Base-by-base conservation (phyloP, 2,329 filamentous ascomycete genomes). In the Aspergillus viridinutans region DNA sequence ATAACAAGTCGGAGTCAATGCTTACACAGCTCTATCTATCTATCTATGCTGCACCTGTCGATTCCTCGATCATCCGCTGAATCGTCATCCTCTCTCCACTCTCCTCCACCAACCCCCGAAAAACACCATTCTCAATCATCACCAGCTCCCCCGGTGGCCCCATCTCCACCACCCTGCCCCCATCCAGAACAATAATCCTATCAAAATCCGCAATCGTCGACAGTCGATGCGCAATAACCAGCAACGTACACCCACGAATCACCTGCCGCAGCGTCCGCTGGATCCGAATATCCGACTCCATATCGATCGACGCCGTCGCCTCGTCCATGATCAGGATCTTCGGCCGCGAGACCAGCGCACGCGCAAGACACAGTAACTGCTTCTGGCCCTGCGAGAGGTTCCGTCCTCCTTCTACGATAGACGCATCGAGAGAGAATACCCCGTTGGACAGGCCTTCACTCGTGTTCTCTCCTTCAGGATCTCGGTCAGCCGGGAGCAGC, bases 281-380 rank as follows among this genome's bases (percentile, higher is more conserved):
- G 65, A 92, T 92, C 26, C 90, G 80, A 1, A 81, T 77, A 68
- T 92, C 89, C 0, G 89, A 92, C 43, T 81, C 78, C 86, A 90
- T 90, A 70, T 92, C 89, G 2, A 92, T 88, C 0, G 89, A 88
- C 3, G 84, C 87, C 0, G 90, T 93, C 0, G 90, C 89, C 74
- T 92, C 89, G 69, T 93, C 89, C 1, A 92, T 81, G 1, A 92
- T 85, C 83, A 93, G 88, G 64, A 93, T 85, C 68, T 88, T 88
- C 3, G 89, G 88, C 0, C 86, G 81, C 0, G 84, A 81, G 25
- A 90, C 85, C 63, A 91, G 90, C 52, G 65, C 65, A 2, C 68
- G 64, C 1, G 69, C 64, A 0, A 70, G 63, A 21, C 65, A 69
- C 4, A 71, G 56, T 4, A 71, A 60, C 45, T 71, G 69, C 0